Conservation (phyloP, 805 yeast species). For the Nakazawaea ernobii region DNA sequence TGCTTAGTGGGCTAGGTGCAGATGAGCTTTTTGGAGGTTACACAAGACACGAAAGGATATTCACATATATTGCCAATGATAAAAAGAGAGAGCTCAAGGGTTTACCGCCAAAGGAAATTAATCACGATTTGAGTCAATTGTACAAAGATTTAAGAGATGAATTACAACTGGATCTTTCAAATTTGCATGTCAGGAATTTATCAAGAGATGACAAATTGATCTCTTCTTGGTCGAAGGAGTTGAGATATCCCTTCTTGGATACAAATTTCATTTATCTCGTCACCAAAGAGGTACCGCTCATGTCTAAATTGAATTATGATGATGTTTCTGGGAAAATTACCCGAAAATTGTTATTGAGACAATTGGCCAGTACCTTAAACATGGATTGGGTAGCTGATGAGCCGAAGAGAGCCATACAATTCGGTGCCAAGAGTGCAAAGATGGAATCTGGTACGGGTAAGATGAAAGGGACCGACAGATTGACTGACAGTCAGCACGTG, state of each 20-base stretch:
- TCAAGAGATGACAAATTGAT: conserved; percentile 92
- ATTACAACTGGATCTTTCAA: conserved; percentile 61
- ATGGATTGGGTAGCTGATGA: conserved; percentile 60
- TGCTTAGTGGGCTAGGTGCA: conserved; percentile 93
- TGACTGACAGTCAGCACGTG: not conserved
- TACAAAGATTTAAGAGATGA: conserved; percentile 47
- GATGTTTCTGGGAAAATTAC: conserved; percentile 27
- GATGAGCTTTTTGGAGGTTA: conserved; percentile 97
- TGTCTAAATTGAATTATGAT: conserved; percentile 32
- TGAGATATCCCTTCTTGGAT: conserved; percentile 82
- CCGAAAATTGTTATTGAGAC: conserved; percentile 54
- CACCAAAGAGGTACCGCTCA: conserved; percentile 43
- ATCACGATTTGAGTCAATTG: conserved; percentile 12
- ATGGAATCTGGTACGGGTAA: conserved; percentile 77
- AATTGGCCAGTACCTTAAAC: conserved; percentile 48
- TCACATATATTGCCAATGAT: conserved; percentile 26
- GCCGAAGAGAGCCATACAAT: conserved; percentile 91
- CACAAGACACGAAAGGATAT: conserved; percentile 66
- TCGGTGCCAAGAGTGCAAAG: conserved; percentile 94
- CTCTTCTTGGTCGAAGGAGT: conserved; percentile 82
- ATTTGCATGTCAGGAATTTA: conserved; percentile 73
- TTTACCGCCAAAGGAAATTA: conserved; percentile 17
- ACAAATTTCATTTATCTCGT: conserved; percentile 48
- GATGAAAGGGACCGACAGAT: conserved; percentile 66
- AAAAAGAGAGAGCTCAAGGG: conserved; percentile 15